Evolutionary conservation across 2,329 filamentous ascomycete species (phyloP).

Genomic region (Penicillium sp.): DNA sequence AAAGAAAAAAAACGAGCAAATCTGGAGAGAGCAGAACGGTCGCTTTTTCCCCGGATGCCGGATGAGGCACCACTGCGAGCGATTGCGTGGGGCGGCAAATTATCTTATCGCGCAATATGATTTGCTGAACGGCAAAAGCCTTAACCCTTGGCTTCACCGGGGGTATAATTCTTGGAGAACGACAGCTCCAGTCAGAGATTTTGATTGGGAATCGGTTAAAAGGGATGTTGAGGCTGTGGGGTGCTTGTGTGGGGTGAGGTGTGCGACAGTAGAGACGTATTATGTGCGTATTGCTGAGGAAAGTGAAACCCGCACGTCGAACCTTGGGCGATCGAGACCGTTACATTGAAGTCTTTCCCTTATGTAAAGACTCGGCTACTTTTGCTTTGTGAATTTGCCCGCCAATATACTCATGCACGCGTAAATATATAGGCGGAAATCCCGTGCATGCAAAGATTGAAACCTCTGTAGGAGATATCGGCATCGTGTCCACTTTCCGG

Average conservation of each 20-base stretch:
- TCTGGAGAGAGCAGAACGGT: not conserved
- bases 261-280: not conserved
- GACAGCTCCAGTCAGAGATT: not conserved
- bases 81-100: conserved; percentile 2
- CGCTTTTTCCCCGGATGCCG: conserved; percentile 8
- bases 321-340: too few species aligned
- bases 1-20: not conserved
- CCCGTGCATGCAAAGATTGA: too few species aligned
- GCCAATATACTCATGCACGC: too few species aligned
- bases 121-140: conserved; percentile 13
- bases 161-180: not conserved
- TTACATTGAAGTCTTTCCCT: too few species aligned
- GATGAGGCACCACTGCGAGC: conserved; percentile 5
- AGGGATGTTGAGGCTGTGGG: not conserved
- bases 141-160: conserved; percentile 5
- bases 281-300: not conserved
- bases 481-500: not conserved
- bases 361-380: too few species aligned
- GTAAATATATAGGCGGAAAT: too few species aligned
- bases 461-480: too few species aligned
- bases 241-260: not conserved
- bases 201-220: not conserved
- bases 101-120: conserved; percentile 11
- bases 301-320: not conserved
- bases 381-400: too few species aligned